Base-by-base conservation (phyloP, 2,329 filamentous ascomycete species). In the Paracamarosporium sp. region DNA sequence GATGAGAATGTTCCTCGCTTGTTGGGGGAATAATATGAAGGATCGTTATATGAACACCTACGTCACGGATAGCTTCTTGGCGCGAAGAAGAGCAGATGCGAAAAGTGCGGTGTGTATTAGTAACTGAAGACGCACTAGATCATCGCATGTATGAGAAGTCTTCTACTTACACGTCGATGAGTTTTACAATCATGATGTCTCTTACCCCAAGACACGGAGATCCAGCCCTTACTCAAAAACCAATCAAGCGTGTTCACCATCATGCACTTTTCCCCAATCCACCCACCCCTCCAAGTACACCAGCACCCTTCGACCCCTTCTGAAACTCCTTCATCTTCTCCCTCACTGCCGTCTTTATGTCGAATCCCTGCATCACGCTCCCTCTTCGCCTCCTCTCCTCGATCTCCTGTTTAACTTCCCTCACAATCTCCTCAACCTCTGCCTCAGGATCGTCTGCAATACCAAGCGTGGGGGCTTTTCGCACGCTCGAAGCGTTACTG, bases 381-480 rank as follows among this genome's bases (percentile, higher is more conserved):
- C 81, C 79, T 57, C 81, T 80, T 53, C 78, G 78, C 51, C 74
- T 79, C 56, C 85, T 78, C 64, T 81, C 83, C 70, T 91, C 88
- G 31, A 96, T 85, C 76, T 96, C 92, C 5, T 80, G 81, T 69
- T 82, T 86, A 51, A 96, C 83, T 79, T 96, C 92, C 35, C 84
- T 81, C 9, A 96, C 84, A 27, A 90, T 90, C 69, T 95, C 91
- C 57, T 91, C 88, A 47, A 96, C 82, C 66, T 96, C 92, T 27
- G 82, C 81, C 53, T 88, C 87, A 0, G 88, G 88, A 72, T 97
- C 93, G 62, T 87, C 87, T 1, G 92, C 89, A 35, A 98, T 82
- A 25, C 94, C 94, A 5, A 97, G 79, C 2, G 91, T 83, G 0
- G 91, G 90, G 53, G 87, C 83, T 44, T 81, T 13, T 76, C 82